Conservation (phyloP, 805 yeast species). For the Candida succiphila region DNA sequence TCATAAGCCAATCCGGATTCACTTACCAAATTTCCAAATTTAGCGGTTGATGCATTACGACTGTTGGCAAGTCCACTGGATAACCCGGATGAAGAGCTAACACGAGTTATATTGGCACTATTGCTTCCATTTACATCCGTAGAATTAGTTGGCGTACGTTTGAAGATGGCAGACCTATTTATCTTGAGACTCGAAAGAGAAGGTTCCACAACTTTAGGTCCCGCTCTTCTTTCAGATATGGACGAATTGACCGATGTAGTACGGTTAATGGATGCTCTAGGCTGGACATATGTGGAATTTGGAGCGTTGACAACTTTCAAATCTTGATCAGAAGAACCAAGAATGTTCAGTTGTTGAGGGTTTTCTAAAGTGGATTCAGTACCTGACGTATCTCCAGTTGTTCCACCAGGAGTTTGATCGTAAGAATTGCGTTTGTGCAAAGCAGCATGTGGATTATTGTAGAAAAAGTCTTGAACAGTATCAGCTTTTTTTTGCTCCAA, state of each 20-base stretch:
- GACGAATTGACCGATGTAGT: slow-evolving; percentile 6
- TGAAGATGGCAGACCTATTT: slow-evolving; percentile 7
- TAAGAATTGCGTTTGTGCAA: slow-evolving; percentile 3
- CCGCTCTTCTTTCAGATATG: slow-evolving; percentile 9
- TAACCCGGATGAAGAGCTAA: not conserved
- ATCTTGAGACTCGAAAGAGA: slow-evolving; percentile 10
- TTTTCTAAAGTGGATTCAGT: not conserved
- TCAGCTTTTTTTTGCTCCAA: slow-evolving; percentile 2
- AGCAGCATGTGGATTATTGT: slow-evolving; percentile 20
- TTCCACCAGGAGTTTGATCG: not conserved
- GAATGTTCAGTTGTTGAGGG: not conserved
- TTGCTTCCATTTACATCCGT: not conserved
- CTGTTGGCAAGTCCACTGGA: not conserved
- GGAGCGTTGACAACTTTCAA: slow-evolving; percentile 5
- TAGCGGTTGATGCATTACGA: not conserved
- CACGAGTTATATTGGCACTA: not conserved
- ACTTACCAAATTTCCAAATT: not conserved
- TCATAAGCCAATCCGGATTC: not conserved
- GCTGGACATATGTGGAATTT: slow-evolving; percentile 15
- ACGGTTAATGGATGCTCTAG: slow-evolving; percentile 8
- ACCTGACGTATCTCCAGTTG: no score
- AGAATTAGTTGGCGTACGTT: not conserved
- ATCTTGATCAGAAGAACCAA: not conserved
- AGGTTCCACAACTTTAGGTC: slow-evolving; percentile 5
- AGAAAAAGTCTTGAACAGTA: slow-evolving; percentile 49